phyloP scores from a whole-genome alignment of 768 basidiomycete genomes.

The Calocybe cyanea region DNA sequence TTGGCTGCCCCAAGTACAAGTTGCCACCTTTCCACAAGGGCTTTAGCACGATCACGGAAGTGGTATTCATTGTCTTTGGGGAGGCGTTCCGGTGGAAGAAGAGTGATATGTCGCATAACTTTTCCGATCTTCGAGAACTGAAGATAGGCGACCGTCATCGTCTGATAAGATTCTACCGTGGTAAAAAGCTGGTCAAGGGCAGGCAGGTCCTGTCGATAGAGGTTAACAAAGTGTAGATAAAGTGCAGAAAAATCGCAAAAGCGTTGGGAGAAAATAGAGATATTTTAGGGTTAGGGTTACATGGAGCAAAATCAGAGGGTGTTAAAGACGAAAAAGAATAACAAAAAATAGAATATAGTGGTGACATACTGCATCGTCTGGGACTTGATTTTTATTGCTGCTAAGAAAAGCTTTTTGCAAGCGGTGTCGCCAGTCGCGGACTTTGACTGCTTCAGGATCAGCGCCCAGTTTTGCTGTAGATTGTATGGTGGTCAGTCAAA shows the following conservation, averaged over 20 bases:
- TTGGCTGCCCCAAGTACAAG: slow-evolving; percentile 29
- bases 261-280: no score
- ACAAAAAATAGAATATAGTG: background rate
- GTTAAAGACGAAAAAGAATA: background rate
- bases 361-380: slow-evolving; percentile 16
- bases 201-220: slow-evolving; percentile 60
- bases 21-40: slow-evolving; percentile 62
- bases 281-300: no score
- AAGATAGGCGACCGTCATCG: slow-evolving; percentile 70
- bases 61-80: slow-evolving; percentile 53
- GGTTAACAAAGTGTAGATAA: background rate
- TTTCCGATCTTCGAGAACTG: slow-evolving; percentile 73
- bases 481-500: no score
- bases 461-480: no score
- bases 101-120: slow-evolving; percentile 77
- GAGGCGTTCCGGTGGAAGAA: slow-evolving; percentile 42
- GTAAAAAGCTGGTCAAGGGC: slow-evolving; percentile 61
- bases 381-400: slow-evolving; percentile 11
- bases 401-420: slow-evolving; percentile 68
- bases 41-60: slow-evolving; percentile 60
- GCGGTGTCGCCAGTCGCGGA: slow-evolving; percentile 79
- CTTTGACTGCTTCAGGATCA: slow-evolving; percentile 64
- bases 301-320: background rate
- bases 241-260: background rate
- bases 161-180: slow-evolving; percentile 63